A percentile compares a stretch with the other conserved stretches of the same genome.
Conservation (phyloP, 257 asterid genomes). For the Solanum pennellii region DNA sequence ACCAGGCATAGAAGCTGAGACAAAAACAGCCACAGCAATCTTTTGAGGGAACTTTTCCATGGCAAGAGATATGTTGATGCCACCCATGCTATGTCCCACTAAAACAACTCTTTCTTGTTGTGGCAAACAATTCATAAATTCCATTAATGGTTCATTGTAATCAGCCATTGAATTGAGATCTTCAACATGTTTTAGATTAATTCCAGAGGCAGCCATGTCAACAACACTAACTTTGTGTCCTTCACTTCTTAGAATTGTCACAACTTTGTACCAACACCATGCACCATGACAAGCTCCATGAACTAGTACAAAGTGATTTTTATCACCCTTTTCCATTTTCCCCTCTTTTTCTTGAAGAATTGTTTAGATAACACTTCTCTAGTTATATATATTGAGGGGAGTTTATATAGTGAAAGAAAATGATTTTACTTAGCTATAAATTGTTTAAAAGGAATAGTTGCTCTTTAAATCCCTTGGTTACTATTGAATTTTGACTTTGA, state of each 20-base stretch:
- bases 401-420: not conserved
- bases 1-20: constrained; percentile 24
- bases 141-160: constrained; percentile 22
- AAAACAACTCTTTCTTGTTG: constrained; percentile 20
- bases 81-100: constrained; percentile 37
- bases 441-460: not conserved
- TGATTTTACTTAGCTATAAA: not conserved
- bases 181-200: constrained; percentile 9
- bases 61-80: constrained; percentile 22
- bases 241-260: constrained; percentile 12
- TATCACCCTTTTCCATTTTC: constrained; percentile 4
- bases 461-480: not conserved
- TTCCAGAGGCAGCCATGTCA: constrained; percentile 42
- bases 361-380: not conserved
- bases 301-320: constrained; percentile 19
- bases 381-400: no score
- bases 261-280: constrained; percentile 46
- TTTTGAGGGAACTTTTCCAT: constrained; percentile 30
- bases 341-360: not conserved
- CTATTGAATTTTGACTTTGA: not conserved
- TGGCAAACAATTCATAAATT: constrained; percentile 21
- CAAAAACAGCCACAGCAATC: constrained; percentile 21
- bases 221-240: constrained; percentile 32
- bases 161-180: constrained; percentile 17
- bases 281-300: constrained; percentile 49